Percentiles rank a stretch among this genome's conserved stretches.
phyloP scores from a whole-genome alignment of 345 rosid species.

The Eucalyptus grandis region DNA sequence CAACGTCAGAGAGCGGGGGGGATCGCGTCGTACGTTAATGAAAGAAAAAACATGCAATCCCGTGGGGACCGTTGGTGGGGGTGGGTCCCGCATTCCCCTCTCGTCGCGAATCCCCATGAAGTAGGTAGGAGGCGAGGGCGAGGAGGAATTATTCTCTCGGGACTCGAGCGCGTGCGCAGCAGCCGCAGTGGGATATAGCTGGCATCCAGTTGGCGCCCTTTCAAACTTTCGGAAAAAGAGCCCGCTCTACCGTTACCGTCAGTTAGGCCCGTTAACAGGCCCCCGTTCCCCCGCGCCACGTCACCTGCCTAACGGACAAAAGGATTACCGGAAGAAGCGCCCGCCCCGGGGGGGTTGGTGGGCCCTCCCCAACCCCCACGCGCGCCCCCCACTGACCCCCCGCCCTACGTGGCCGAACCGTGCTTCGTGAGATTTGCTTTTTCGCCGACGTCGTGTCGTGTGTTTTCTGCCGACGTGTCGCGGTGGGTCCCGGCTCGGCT shows the following conservation, averaged over 20 bases:
- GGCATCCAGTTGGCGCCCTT: slow-evolving; percentile 19
- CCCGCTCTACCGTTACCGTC: neutral
- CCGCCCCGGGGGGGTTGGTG: neutral
- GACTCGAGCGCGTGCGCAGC: slow-evolving; percentile 6
- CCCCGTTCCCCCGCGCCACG: neutral
- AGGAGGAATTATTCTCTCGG: slow-evolving; percentile 10
- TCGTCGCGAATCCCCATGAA: neutral
- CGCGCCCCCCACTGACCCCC: neutral
- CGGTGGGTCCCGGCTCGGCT: neutral
- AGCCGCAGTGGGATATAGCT: slow-evolving; percentile 31
- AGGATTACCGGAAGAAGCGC: neutral
- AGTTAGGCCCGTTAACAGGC: slow-evolving; percentile 1
- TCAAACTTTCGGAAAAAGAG: neutral
- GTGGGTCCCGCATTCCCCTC: neutral
- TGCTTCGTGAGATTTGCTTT: neutral
- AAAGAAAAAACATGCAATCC: neutral
- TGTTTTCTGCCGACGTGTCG: neutral
- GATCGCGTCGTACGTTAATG: neutral
- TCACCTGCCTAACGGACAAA: slow-evolving; percentile 9
- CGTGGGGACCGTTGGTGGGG: neutral
- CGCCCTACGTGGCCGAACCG: neutral
- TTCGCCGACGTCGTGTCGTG: neutral
- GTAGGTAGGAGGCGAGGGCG: neutral
- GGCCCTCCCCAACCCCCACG: neutral
- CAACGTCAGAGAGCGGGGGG: neutral